Percentiles rank a stretch among this genome's conserved stretches.
Conservation (phyloP, 257 asterid genomes). For the Orobanche coerulescens region DNA sequence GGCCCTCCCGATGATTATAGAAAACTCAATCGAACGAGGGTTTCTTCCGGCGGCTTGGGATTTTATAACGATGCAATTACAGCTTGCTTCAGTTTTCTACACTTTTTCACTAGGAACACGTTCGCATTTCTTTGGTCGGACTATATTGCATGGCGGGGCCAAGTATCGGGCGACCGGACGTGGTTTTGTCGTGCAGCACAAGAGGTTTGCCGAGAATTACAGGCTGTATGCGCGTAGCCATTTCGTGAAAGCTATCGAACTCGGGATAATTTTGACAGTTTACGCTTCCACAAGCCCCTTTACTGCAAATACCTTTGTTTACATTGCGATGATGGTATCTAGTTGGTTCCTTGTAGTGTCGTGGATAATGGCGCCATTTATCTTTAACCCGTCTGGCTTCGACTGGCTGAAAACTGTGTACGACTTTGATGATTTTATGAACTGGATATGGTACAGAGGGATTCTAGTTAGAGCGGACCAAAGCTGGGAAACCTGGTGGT, state of each 20-base stretch:
- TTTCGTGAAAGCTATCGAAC: conserved; percentile 91
- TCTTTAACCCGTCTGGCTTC: conserved; percentile 85
- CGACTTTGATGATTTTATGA: conserved; percentile 72
- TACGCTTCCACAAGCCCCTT: conserved; percentile 62
- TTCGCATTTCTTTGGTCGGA: conserved; percentile 81
- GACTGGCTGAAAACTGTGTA: conserved; percentile 97
- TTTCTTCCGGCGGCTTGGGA: conserved; percentile 86
- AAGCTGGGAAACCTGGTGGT: conserved; percentile 98
- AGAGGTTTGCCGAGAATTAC: conserved; percentile 75
- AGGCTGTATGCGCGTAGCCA: conserved; percentile 90
- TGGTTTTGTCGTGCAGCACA: conserved; percentile 90
- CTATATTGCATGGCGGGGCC: conserved; percentile 93
- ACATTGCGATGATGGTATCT: conserved; percentile 70
- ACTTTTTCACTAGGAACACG: conserved; percentile 95
- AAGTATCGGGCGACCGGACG: conserved; percentile 95
- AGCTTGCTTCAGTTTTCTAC: conserved; percentile 68
- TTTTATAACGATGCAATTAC: conserved; percentile 77
- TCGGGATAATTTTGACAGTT: conserved; percentile 69
- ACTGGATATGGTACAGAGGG: conserved; percentile 83
- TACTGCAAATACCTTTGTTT: conserved; percentile 46
- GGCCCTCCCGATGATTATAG: conserved; percentile 91
- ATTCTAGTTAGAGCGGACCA: conserved; percentile 68
- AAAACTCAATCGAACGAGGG: conserved; percentile 82
- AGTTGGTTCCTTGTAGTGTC: conserved; percentile 92
- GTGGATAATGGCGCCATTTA: conserved; percentile 83